phyloP scores from a whole-genome alignment of 2,329 filamentous ascomycete species.

The Trichoderma koningiopsis region DNA sequence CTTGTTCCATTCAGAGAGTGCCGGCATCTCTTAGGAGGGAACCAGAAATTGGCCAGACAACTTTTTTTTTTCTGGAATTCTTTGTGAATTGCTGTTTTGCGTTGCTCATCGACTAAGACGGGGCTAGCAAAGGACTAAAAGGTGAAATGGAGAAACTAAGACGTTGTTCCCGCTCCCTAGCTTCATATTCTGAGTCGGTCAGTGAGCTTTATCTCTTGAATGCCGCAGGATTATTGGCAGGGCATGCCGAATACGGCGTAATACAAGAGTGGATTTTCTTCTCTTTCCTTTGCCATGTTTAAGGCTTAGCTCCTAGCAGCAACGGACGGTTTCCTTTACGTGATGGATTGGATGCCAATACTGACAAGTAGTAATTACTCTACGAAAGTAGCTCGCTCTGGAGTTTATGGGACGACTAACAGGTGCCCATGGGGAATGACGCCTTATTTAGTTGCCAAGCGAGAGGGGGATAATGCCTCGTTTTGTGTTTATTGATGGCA shows the following conservation, averaged over 20 bases:
- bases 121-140: neutral
- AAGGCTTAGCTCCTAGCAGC: slow-evolving; percentile 1
- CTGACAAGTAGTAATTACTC: too few species aligned
- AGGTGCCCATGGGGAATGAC: slow-evolving; percentile 7
- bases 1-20: slow-evolving; percentile 28
- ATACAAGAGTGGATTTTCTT: neutral
- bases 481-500: neutral
- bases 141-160: neutral
- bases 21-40: neutral
- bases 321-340: slow-evolving; percentile 12
- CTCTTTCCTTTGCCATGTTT: neutral
- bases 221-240: neutral
- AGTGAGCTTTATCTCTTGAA: neutral
- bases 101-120: neutral
- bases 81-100: neutral
- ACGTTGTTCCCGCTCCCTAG: neutral
- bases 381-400: neutral
- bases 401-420: neutral
- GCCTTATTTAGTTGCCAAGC: neutral
- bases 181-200: neutral
- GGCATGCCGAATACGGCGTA: neutral
- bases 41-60: slow-evolving; percentile 24
- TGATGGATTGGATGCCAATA: slow-evolving; percentile 15
- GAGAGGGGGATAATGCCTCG: slow-evolving; percentile 7
- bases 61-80: neutral